Conservation (phyloP, 1,284 basidiomycete genomes). For the Ustilago esculenta region DNA sequence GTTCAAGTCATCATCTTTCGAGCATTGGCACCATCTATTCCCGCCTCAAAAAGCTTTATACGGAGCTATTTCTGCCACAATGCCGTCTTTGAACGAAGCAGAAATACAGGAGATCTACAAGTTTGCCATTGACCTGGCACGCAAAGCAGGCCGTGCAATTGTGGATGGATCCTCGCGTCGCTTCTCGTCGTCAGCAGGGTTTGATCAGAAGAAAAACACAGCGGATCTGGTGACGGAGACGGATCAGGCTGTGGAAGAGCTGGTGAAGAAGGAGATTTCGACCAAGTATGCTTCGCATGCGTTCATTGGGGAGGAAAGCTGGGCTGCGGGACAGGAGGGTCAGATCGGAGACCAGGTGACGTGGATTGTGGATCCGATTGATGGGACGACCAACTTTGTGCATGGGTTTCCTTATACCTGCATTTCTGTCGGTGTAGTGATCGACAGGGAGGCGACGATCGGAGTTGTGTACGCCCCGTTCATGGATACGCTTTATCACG, state of each 20-base stretch:
- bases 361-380: slow-evolving; percentile 87
- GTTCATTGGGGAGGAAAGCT: slow-evolving; percentile 91
- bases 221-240: slow-evolving; percentile 87
- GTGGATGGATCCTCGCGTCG: slow-evolving; percentile 68
- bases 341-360: slow-evolving; percentile 85
- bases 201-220: slow-evolving; percentile 64
- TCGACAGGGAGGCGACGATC: slow-evolving; percentile 80
- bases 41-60: not conserved
- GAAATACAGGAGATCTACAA: slow-evolving; percentile 69
- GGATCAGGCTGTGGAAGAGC: slow-evolving; percentile 88
- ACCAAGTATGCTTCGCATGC: slow-evolving; percentile 79
- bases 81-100: slow-evolving; percentile 14
- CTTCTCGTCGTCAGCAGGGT: slow-evolving; percentile 46
- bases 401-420: slow-evolving; percentile 80
- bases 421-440: slow-evolving; percentile 89
- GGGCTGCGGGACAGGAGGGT: slow-evolving; percentile 77
- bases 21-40: too few relatives aligned
- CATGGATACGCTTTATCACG: slow-evolving; percentile 80
- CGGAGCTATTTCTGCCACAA: not conserved
- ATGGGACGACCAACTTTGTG: slow-evolving; percentile 94
- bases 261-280: slow-evolving; percentile 78
- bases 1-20: too few relatives aligned
- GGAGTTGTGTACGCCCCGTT: slow-evolving; percentile 80
- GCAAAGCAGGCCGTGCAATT: slow-evolving; percentile 70
- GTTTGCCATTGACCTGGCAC: slow-evolving; percentile 79